Percentiles rank a stretch among this genome's conserved stretches.
Conservation (phyloP, 1,139 yeast species). For the Nakaseomyces sp. region DNA sequence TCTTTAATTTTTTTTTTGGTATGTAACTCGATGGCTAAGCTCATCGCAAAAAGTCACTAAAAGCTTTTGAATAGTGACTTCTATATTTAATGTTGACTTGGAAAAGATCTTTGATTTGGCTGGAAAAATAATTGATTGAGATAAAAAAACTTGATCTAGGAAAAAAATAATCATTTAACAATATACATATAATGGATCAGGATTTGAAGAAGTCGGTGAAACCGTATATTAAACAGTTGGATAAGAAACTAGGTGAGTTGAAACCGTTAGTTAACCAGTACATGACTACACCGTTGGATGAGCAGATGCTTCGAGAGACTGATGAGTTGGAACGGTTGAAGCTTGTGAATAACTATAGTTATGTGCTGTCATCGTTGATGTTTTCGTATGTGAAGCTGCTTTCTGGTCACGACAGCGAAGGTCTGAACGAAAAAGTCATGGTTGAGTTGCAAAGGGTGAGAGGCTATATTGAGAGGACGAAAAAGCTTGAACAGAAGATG, state of each 20-base stretch:
- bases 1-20: too few species aligned
- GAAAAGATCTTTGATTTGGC: too few species aligned
- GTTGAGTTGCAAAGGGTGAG: constrained; percentile 64
- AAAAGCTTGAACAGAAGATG: constrained; percentile 8
- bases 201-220: constrained; percentile 23
- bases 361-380: constrained; percentile 26
- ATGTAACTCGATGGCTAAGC: too few species aligned
- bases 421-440: constrained; percentile 42
- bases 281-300: constrained; percentile 23
- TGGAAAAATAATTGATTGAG: too few species aligned
- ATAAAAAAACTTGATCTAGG: background rate
- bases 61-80: too few species aligned
- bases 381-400: constrained; percentile 26
- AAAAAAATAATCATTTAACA: background rate
- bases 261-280: constrained; percentile 18
- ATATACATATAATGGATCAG: constrained; percentile 17
- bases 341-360: constrained; percentile 23
- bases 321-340: constrained; percentile 22
- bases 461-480: constrained; percentile 48
- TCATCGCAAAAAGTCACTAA: too few species aligned
- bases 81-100: too few species aligned
- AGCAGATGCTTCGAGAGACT: constrained; percentile 17
- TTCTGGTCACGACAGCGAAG: constrained; percentile 16
- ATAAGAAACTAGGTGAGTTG: constrained; percentile 18
- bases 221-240: constrained; percentile 24